Base-by-base conservation (phyloP, 2,329 filamentous ascomycete species). In the Alternaria gaisen region DNA sequence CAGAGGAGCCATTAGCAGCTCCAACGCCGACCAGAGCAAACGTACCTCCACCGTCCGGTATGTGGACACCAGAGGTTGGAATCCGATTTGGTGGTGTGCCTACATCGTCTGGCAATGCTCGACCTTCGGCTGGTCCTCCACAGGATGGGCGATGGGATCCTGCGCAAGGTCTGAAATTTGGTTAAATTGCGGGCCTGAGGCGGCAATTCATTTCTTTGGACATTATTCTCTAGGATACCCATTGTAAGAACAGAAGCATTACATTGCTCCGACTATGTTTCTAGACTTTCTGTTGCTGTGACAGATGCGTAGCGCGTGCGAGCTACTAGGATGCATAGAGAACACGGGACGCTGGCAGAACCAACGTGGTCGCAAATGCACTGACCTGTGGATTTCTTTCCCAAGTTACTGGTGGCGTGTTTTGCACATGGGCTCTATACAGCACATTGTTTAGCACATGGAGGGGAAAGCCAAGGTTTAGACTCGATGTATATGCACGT, bases 61-160 rank as follows among this genome's bases (percentile, higher is more conserved):
- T 91, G 76, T 97, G 93, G 93, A 89, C 87, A 56, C 92, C 93
- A 0, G 89, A 90, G 2, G 89, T 92, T 83, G 91, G 90, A 0
- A 95, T 97, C 70, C 89, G 88, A 58, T 97, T 97, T 77, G 87
- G 87, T 1, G 84, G 81, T 4, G 63, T 73, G 26, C 72, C 73
- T 28, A 73, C 74, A 30, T 59, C 72, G 26, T 71, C 71, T 53
- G 74, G 72, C 30, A 73, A 73, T 46, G 56, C 66, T 41, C 65
- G 76, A 47, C 75, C 76, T 42, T 56, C 68, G n/a, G 72, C 72
- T 24, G 76, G 76, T 5, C 76, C 76, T 61, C 61, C 73, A 26
- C 73, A 77, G 43, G 75, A 77, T 60, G 76, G 71, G 41, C 72
- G 77, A n/a, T 80, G 78, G 79, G 79, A 80, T 64, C 77, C 78